phyloP scores from a whole-genome alignment of 257 asterid genomes.

The Nicotiana otophora region DNA sequence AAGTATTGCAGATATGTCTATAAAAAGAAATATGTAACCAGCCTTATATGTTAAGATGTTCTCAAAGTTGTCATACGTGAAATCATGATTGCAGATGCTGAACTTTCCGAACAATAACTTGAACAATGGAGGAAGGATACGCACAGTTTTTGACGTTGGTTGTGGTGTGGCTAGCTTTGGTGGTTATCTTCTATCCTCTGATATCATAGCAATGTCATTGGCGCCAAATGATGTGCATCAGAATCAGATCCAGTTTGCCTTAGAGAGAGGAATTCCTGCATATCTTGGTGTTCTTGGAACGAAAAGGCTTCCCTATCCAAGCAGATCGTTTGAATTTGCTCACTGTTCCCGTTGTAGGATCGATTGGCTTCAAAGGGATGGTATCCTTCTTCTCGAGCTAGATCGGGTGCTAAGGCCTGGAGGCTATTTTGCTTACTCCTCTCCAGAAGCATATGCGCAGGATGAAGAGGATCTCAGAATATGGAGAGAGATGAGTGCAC shows the following conservation, averaged over 20 bases:
- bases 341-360: constrained; percentile 97
- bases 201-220: constrained; percentile 77
- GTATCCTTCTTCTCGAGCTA: constrained; percentile 87
- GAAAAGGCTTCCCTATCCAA: constrained; percentile 90
- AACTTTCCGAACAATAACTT: constrained; percentile 56
- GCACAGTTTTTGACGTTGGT: constrained; percentile 88
- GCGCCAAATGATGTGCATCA: constrained; percentile 97
- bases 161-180: constrained; percentile 99
- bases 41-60: background rate
- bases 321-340: constrained; percentile 90
- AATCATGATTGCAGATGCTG: constrained; percentile 58
- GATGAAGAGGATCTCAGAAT: constrained; percentile 87
- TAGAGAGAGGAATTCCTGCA: constrained; percentile 97
- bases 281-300: constrained; percentile 97
- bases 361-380: constrained; percentile 95
- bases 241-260: constrained; percentile 92
- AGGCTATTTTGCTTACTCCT: constrained; percentile 92
- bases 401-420: constrained; percentile 91
- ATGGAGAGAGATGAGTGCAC: constrained; percentile 83
- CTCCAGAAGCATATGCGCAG: constrained; percentile 96
- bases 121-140: constrained; percentile 71
- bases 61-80: constrained; percentile 11
- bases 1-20: background rate
- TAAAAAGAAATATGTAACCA: background rate
- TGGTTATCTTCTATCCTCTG: constrained; percentile 86